Evolutionary conservation across 2,329 filamentous ascomycete genomes (phyloP).

Genomic region (Alternaria conjuncta): DNA sequence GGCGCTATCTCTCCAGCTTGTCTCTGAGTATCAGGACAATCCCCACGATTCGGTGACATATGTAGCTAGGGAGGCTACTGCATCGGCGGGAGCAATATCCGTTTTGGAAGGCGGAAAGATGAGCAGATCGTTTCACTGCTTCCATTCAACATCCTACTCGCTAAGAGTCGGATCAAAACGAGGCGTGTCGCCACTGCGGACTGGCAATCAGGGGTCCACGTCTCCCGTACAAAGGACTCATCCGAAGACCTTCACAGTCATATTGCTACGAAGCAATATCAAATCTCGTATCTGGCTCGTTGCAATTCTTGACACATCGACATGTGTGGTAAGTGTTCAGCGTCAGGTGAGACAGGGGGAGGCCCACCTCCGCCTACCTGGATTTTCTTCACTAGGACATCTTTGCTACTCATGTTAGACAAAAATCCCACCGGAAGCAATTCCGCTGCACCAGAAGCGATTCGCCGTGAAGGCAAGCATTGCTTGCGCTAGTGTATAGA

Average conservation of each 20-base stretch:
- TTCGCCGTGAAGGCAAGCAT: neutral
- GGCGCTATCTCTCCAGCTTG: constrained; percentile 2
- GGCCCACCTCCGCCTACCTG: neutral
- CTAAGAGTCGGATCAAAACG: neutral
- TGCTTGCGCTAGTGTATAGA: neutral
- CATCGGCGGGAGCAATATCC: neutral
- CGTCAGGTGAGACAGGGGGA: neutral
- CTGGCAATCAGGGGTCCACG: neutral
- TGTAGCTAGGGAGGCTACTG: neutral
- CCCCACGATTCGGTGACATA: neutral
- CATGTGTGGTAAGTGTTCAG: neutral
- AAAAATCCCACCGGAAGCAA: neutral
- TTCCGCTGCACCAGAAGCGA: neutral
- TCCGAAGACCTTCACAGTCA: neutral
- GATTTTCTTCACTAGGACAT: neutral
- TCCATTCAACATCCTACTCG: neutral
- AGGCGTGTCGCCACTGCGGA: neutral
- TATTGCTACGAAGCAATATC: neutral
- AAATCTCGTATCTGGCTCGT: neutral
- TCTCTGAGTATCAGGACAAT: neutral
- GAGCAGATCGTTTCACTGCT: neutral
- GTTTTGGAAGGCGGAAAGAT: neutral
- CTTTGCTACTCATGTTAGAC: neutral
- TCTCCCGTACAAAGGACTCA: neutral
- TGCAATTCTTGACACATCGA: neutral